Evolutionary conservation across 768 basidiomycete species (phyloP).

Genomic region (Termitomyces sp.): DNA sequence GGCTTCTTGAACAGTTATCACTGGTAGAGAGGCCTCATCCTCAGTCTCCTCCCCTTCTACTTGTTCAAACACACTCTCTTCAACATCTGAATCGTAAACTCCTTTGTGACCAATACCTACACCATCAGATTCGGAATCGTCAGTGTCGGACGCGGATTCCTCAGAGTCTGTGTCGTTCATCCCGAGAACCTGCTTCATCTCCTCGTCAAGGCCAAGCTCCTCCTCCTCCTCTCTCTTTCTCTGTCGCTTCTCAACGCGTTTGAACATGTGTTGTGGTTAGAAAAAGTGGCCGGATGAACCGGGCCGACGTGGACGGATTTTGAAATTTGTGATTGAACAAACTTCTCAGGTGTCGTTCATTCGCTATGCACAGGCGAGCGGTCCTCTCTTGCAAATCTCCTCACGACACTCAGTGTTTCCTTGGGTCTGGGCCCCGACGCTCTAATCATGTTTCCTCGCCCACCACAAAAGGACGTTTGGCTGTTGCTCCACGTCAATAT

Average conservation of each 20-base stretch:
- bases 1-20: conserved; percentile 52
- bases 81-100: conserved; percentile 13
- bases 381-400: conserved; percentile 1
- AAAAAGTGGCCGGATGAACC: conserved; percentile 7
- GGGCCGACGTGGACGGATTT: conserved; percentile 15
- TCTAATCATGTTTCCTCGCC: neutral
- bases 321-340: neutral
- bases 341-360: neutral
- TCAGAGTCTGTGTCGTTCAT: conserved; percentile 73
- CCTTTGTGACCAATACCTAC: conserved; percentile 20
- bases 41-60: conserved; percentile 21
- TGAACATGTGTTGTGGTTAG: conserved; percentile 50
- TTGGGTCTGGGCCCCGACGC: neutral
- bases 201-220: conserved; percentile 49
- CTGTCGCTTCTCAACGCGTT: conserved; percentile 65
- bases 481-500: conserved; percentile 5
- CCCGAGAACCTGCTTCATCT: conserved; percentile 50
- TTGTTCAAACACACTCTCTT: conserved; percentile 8
- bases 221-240: conserved; percentile 58
- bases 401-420: neutral
- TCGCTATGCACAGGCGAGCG: conserved; percentile 9
- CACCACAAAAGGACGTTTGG: neutral
- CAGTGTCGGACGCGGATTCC: conserved; percentile 55
- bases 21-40: conserved; percentile 29
- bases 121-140: conserved; percentile 28